phyloP scores from a whole-genome alignment of 371 early-diverging fungal species.

The Actinomucor elegans region DNA sequence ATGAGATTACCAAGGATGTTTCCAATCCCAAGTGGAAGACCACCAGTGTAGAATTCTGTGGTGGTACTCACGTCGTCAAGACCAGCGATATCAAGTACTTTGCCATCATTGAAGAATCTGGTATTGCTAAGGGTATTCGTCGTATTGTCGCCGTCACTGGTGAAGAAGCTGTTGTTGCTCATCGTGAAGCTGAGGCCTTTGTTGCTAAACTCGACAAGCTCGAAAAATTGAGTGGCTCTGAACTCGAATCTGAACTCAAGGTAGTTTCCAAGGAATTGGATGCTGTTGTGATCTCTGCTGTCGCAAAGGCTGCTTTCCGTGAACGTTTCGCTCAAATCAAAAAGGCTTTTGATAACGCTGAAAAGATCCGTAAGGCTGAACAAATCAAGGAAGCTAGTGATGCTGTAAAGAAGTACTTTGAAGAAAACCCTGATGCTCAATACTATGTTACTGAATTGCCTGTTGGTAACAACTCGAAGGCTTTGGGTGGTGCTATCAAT shows the following conservation, averaged over 20 bases:
- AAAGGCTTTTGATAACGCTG: constrained; percentile 84
- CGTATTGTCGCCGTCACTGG: constrained; percentile 98
- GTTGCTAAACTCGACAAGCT: constrained; percentile 61
- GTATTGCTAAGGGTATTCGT: constrained; percentile 96
- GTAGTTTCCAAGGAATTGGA: constrained; percentile 80
- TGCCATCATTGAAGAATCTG: constrained; percentile 90
- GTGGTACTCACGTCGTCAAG: constrained; percentile 98
- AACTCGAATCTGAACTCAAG: constrained; percentile 83
- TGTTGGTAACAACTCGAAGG: constrained; percentile 71
- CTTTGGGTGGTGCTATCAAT: constrained; percentile 75
- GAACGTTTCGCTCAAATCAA: constrained; percentile 69
- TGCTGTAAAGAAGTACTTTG: constrained; percentile 76
- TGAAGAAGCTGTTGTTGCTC: constrained; percentile 81
- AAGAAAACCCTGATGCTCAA: constrained; percentile 62
- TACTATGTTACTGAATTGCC: constrained; percentile 66
- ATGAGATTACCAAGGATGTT: constrained; percentile 85
- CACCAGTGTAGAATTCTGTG: constrained; percentile 97
- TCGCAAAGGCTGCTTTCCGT: constrained; percentile 76
- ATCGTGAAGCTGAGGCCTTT: constrained; percentile 67
- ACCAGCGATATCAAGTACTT: constrained; percentile 92
- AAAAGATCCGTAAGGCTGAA: constrained; percentile 85
- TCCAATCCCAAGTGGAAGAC: constrained; percentile 78
- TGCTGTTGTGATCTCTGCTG: constrained; percentile 75
- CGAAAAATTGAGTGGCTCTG: constrained; percentile 54
- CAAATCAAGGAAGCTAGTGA: constrained; percentile 83